Percentiles rank a stretch among this genome's conserved stretches.
These are phyloP conservation scores for Cicer yamashitae DNA, from an alignment of 306 rosid genomes.

Conservation along the genomic window DNA sequence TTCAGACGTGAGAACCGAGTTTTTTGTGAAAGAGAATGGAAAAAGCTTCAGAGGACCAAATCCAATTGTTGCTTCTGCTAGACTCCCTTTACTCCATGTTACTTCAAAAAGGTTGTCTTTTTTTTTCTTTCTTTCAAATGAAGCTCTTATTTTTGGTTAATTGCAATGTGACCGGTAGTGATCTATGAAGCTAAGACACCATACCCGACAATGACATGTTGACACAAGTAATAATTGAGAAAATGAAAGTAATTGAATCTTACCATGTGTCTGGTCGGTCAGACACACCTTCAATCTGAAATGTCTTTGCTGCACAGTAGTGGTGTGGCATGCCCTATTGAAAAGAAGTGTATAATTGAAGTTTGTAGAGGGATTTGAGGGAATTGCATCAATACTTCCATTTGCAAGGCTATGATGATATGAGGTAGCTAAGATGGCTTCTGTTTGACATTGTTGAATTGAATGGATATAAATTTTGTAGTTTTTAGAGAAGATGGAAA, in stretches of 20 bases:
- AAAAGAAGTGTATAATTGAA: neutral
- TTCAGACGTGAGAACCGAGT: slow-evolving; percentile 52
- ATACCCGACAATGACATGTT: too few species aligned
- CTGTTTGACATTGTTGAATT: neutral
- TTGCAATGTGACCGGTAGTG: neutral
- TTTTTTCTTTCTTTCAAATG: slow-evolving; percentile 37
- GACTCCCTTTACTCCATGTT: slow-evolving; percentile 31
- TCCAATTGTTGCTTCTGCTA: slow-evolving; percentile 48
- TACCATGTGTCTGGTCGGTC: too few species aligned
- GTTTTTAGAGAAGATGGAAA: slow-evolving; percentile 3
- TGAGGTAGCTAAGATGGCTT: neutral
- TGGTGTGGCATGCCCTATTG: slow-evolving; percentile 4
- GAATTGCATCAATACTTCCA: slow-evolving; percentile 3
- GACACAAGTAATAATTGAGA: too few species aligned
- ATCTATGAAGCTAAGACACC: neutral
- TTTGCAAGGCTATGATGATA: neutral
- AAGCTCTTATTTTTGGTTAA: slow-evolving; percentile 10
- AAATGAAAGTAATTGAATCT: too few species aligned
- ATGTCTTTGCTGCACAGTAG: too few species aligned
- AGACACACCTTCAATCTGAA: too few species aligned
- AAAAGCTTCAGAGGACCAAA: neutral
- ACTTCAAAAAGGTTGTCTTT: slow-evolving; percentile 56
- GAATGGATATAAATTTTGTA: neutral
- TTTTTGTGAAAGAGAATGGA: slow-evolving; percentile 39
- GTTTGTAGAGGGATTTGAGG: slow-evolving; percentile 15